These are phyloP conservation scores for Blechomonas ayalai DNA, from an alignment of 208 protist species.

Conservation along the genomic window DNA sequence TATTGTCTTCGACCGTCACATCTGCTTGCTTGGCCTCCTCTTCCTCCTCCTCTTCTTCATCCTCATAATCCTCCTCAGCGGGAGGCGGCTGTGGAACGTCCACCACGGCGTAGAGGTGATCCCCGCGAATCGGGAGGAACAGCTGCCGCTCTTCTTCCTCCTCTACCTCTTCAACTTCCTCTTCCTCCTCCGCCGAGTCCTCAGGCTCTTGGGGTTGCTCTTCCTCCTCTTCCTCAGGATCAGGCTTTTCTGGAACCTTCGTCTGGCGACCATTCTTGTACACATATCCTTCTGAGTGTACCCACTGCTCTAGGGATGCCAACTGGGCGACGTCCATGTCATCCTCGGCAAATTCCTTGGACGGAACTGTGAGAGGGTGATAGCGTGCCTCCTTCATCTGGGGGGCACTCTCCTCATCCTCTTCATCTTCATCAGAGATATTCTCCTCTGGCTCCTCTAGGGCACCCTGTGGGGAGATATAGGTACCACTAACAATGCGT, in stretches of 20 bases:
- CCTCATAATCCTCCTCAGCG: slow-evolving; percentile 68
- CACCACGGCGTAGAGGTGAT: slow-evolving; percentile 77
- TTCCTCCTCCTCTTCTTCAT: slow-evolving; percentile 62
- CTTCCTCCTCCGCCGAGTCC: slow-evolving; percentile 47
- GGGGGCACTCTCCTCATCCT: slow-evolving; percentile 53
- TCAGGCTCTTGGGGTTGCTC: slow-evolving; percentile 37
- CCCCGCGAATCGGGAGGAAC: slow-evolving; percentile 65
- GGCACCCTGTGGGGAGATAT: slow-evolving; percentile 82
- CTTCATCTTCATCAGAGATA: slow-evolving; percentile 77
- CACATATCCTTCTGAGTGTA: slow-evolving; percentile 77
- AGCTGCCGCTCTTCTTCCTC: slow-evolving; percentile 72
- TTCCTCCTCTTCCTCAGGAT: slow-evolving; percentile 73
- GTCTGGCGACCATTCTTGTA: slow-evolving; percentile 86
- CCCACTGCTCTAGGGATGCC: slow-evolving; percentile 77
- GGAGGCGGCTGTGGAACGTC: slow-evolving; percentile 83
- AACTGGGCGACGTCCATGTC: slow-evolving; percentile 73
- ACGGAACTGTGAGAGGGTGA: slow-evolving; percentile 45
- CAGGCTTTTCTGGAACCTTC: slow-evolving; percentile 79
- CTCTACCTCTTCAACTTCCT: slow-evolving; percentile 18
- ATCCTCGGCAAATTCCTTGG: slow-evolving; percentile 63
- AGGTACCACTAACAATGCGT: slow-evolving; percentile 87
- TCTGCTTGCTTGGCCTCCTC: slow-evolving; percentile 11
- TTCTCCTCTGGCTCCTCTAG: slow-evolving; percentile 77
- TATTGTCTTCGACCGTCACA: slow-evolving; percentile 50
- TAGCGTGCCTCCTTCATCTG: slow-evolving; percentile 86